These are phyloP conservation scores for Penicillium riverlandense DNA, from an alignment of 495 filamentous ascomycete species.

Conservation along the genomic window DNA sequence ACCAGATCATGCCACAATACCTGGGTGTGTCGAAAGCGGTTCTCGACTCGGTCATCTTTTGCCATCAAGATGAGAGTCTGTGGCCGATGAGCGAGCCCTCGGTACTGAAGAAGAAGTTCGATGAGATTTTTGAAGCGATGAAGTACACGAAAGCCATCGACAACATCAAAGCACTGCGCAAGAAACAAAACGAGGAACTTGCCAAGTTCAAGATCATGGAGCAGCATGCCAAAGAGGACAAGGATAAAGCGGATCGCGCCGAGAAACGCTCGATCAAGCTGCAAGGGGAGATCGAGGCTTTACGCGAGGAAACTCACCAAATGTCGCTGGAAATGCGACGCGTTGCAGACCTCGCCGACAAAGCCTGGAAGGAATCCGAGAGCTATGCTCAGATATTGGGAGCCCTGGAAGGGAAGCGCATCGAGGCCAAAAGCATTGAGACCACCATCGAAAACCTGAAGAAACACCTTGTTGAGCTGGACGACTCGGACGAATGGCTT, in stretches of 20 bases:
- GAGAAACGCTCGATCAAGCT: constrained; percentile 58
- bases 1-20: constrained; percentile 76
- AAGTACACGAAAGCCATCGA: constrained; percentile 98
- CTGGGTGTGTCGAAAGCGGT: constrained; percentile 87
- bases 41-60: constrained; percentile 93
- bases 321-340: constrained; percentile 50
- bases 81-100: constrained; percentile 94
- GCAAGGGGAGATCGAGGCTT: constrained; percentile 62
- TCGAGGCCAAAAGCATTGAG: constrained; percentile 55
- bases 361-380: constrained; percentile 54
- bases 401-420: constrained; percentile 65
- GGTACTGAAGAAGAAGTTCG: constrained; percentile 83
- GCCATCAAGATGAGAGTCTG: constrained; percentile 94
- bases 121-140: constrained; percentile 94
- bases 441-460: constrained; percentile 63
- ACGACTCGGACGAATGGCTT: constrained; percentile 73
- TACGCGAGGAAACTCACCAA: constrained; percentile 49
- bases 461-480: constrained; percentile 62
- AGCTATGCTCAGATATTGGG: constrained; percentile 59
- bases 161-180: constrained; percentile 78
- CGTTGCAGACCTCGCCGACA: constrained; percentile 47
- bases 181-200: constrained; percentile 72
- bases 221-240: constrained; percentile 71
- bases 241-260: constrained; percentile 71
- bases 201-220: constrained; percentile 63